Base-by-base conservation (phyloP, 2,329 filamentous ascomycete genomes). In the Rugonectria rugulosa region DNA sequence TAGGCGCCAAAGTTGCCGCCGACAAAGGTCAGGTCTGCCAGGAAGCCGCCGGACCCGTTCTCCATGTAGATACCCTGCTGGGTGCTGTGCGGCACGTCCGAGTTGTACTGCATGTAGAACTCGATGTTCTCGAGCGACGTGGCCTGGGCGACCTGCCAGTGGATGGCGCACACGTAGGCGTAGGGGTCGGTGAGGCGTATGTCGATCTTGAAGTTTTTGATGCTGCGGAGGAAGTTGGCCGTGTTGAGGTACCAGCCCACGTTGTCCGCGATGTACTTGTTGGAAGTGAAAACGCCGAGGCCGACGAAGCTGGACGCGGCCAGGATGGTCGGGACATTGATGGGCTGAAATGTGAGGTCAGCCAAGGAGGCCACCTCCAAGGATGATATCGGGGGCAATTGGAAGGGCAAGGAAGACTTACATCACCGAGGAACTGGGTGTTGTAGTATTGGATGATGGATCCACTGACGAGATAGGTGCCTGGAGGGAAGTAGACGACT, bases 141-240 rank as follows among this genome's bases (percentile, higher is more conserved):
- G 0, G 75, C 85, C 65, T 88, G 85, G 2, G 82, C 83, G n/a
- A 85, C 83, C 53, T 86, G 84, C 84, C 84, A 88, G 66, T 88
- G 84, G 27, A 87, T 80, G 64, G 79, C 82, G 24, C 69, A 74
- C 3, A 72, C 70, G 20, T 68, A 59, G 1, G 67, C 70, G 5
- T 59, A 54, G 1, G 67, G 61, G 3, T 69, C 59, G n/a, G 73
- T 73, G 15, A 40, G 59, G 4, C 68, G 68, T 6, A 76, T 72
- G 65, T 90, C 87, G 32, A 90, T 76, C 51, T 86, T 75, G 43
- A 91, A 78, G 65, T 91, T 90, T 8, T 86, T 78, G 54, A 90
- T 80, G 61, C 86, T 83, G 38, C 86, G 78, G 66, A 80, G 87
- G 71, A 90, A 90, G 9, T 88, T 82, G 62, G 84, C 86, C 29